Evolutionary conservation across 345 rosid species (phyloP).

Genomic region (Rubroshorea leprosula): DNA sequence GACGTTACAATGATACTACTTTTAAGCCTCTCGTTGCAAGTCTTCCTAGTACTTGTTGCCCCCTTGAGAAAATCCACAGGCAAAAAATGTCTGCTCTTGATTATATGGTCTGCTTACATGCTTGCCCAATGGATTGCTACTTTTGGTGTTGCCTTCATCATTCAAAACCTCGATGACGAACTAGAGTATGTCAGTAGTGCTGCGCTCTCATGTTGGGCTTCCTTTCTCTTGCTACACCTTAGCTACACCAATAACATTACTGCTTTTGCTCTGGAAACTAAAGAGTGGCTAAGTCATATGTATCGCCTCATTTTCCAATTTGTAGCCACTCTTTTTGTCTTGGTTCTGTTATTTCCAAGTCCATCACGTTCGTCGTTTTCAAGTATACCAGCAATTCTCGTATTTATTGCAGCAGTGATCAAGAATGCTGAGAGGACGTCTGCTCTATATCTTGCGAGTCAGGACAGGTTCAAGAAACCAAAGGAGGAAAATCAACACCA

Average conservation of each 20-base stretch:
- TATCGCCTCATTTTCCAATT: constrained; percentile 41
- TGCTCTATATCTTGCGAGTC: constrained; percentile 50
- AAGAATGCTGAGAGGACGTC: constrained; percentile 58
- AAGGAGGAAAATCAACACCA: constrained; percentile 53
- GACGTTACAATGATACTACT: too few species aligned
- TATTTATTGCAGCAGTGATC: constrained; percentile 42
- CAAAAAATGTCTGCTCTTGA: constrained; percentile 23
- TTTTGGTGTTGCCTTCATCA: constrained; percentile 49
- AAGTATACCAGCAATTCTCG: constrained; percentile 32
- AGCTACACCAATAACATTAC: constrained; percentile 71
- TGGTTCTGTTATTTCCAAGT: too few species aligned
- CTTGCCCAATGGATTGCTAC: constrained; percentile 57
- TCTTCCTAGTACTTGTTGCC: constrained; percentile 40
- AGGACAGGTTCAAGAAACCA: constrained; percentile 49
- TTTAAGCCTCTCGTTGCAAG: constrained; percentile 52
- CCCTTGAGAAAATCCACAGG: constrained; percentile 45
- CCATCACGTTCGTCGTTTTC: too few species aligned
- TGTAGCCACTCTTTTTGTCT: constrained; percentile 32
- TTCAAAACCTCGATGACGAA: too few species aligned
- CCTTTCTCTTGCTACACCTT: constrained; percentile 55
- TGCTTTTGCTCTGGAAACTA: constrained; percentile 58
- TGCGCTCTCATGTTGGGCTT: constrained; percentile 50
- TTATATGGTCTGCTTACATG: constrained; percentile 57
- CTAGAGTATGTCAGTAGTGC: constrained; percentile 4
- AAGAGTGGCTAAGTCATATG: constrained; percentile 54